Conservation (phyloP, 805 yeast genomes). For the Priceomyces melissophilus region DNA sequence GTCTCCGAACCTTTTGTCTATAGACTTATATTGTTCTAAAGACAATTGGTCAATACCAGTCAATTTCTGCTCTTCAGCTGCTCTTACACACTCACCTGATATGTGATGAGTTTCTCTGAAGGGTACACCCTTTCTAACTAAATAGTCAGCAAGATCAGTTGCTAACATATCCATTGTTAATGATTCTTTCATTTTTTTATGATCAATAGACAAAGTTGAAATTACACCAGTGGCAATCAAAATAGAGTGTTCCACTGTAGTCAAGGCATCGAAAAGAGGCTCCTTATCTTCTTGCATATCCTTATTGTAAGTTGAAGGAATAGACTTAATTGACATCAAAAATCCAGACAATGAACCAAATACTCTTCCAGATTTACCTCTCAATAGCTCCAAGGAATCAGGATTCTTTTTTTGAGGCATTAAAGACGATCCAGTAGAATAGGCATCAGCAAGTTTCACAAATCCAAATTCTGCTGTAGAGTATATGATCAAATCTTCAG, state of each 20-base stretch:
- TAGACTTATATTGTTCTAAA: constrained; percentile 70
- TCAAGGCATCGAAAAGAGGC: constrained; percentile 89
- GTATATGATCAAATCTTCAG: constrained; percentile 92
- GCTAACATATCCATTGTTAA: constrained; percentile 99
- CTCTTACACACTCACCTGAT: constrained; percentile 94
- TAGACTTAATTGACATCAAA: constrained; percentile 93
- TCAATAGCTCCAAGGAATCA: constrained; percentile 87
- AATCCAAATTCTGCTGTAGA: constrained; percentile 98
- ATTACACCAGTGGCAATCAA: constrained; percentile 95
- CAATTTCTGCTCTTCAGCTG: constrained; percentile 74
- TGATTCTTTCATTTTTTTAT: constrained; percentile 77
- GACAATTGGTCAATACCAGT: constrained; percentile 85
- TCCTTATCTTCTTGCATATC: constrained; percentile 99
- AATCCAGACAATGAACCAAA: constrained; percentile 95
- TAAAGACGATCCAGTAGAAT: constrained; percentile 95
- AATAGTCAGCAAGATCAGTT: constrained; percentile 95
- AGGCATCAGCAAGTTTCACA: constrained; percentile 90
- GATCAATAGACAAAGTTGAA: constrained; percentile 74
- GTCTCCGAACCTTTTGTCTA: constrained; percentile 73
- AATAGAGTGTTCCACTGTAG: constrained; percentile 90
- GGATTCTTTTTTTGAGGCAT: constrained; percentile 99
- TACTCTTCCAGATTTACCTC: constrained; percentile 97
- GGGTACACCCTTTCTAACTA: constrained; percentile 97
- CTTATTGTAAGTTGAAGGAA: constrained; percentile 96
- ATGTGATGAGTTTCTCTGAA: constrained; percentile 99